A percentile compares a stretch with the other conserved stretches of the same genome.
Conservation (phyloP, 352 stramenopile genomes). For the Phytophthora pisi region DNA sequence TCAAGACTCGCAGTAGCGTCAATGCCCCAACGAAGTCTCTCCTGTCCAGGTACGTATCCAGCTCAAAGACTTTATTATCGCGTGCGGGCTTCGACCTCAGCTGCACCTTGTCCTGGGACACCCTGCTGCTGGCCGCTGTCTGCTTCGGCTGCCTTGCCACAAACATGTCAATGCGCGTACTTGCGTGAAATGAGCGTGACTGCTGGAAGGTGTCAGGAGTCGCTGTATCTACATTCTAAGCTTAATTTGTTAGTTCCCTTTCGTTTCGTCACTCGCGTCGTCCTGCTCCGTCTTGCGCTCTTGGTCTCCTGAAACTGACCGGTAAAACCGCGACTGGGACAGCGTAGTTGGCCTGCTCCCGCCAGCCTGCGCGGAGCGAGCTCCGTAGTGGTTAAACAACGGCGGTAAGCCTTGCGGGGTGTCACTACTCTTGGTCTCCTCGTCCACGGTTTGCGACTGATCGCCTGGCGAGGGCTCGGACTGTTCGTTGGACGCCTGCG, state of each 20-base stretch:
- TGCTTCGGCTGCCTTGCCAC: conserved; percentile 20
- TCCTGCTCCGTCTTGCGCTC: conserved; percentile 14
- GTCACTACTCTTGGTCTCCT: conserved; percentile 29
- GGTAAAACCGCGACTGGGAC: conserved; percentile 12
- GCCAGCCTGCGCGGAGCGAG: background rate
- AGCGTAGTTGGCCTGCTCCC: conserved; percentile 11
- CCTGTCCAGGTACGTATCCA: conserved; percentile 48
- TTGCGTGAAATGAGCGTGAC: conserved; percentile 3
- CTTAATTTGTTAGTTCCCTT: conserved; percentile 19
- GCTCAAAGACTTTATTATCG: conserved; percentile 32
- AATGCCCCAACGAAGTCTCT: conserved; percentile 57
- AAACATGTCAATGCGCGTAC: conserved; percentile 20
- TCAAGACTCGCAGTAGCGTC: conserved; percentile 41
- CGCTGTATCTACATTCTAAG: conserved; percentile 29
- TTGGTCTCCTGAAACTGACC: background rate
- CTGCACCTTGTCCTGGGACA: background rate
- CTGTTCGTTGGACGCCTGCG: conserved; percentile 34
- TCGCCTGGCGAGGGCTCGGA: conserved; percentile 35
- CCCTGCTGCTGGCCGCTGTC: background rate
- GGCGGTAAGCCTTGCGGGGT: conserved; percentile 11
- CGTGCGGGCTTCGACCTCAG: conserved; percentile 3
- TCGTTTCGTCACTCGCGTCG: conserved; percentile 29
- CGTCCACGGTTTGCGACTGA: conserved; percentile 12
- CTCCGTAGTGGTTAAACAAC: conserved; percentile 28
- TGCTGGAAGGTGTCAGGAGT: conserved; percentile 7